phyloP scores from a whole-genome alignment of 2,329 filamentous ascomycete species.

The Chaetoscypha palmicola region DNA sequence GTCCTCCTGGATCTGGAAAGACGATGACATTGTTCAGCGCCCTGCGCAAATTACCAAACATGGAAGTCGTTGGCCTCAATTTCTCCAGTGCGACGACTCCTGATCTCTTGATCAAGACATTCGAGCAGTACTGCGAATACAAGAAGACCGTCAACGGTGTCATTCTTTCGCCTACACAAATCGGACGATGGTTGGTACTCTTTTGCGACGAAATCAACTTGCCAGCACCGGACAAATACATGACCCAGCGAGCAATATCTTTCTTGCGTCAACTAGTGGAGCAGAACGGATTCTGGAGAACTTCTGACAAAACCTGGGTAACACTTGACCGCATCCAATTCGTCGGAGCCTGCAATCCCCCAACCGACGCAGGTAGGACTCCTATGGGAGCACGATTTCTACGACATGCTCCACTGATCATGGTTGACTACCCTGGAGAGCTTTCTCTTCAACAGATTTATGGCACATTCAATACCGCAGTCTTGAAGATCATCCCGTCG shows the following conservation, averaged over 20 bases:
- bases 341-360: constrained; percentile 96
- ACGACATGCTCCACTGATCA: constrained; percentile 93
- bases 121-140: constrained; percentile 99
- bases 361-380: constrained; percentile 93
- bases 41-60: constrained; percentile 90
- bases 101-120: constrained; percentile 96
- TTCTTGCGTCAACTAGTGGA: constrained; percentile 97
- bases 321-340: constrained; percentile 97
- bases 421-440: constrained; percentile 99
- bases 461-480: constrained; percentile 91
- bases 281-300: constrained; percentile 98
- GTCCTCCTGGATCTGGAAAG: constrained; percentile 96
- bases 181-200: constrained; percentile 94
- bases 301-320: constrained; percentile 95
- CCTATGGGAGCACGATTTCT: constrained; percentile 90
- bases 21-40: constrained; percentile 99
- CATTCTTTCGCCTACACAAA: constrained; percentile 90
- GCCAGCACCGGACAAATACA: constrained; percentile 94
- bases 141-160: constrained; percentile 97
- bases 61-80: constrained; percentile 98
- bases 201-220: constrained; percentile 99
- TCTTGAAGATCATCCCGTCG: constrained; percentile 93
- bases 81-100: constrained; percentile 98
- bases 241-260: constrained; percentile 92
- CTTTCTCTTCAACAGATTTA: constrained; percentile 95